phyloP scores from a whole-genome alignment of 495 filamentous ascomycete genomes.

The Amorphotheca resinae region DNA sequence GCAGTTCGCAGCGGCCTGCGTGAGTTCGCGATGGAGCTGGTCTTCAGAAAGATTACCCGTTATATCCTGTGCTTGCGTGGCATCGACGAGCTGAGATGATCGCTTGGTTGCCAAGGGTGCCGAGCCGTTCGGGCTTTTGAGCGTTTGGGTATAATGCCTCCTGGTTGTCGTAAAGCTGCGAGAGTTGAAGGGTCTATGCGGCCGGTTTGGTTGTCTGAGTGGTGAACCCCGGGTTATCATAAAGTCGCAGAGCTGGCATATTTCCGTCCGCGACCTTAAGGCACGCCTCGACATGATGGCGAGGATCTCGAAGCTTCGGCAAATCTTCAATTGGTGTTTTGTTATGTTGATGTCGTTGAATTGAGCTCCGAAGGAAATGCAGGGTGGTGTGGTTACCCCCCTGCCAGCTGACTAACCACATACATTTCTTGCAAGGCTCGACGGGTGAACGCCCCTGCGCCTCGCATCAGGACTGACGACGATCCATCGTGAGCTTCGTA shows the following conservation, averaged over 20 bases:
- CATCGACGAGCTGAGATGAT: background rate
- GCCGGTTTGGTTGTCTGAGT: slow-evolving; percentile 1
- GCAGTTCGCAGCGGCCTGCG: slow-evolving; percentile 3
- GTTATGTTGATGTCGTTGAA: background rate
- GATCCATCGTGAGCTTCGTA: too few relatives aligned
- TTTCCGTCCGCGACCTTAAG: slow-evolving; percentile 5
- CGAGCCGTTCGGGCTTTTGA: background rate
- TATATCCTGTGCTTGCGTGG: background rate
- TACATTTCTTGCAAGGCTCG: too few relatives aligned
- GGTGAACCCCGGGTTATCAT: slow-evolving; percentile 5
- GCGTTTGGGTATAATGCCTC: slow-evolving; percentile 2
- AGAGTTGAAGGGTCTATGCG: background rate
- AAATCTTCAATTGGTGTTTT: slow-evolving; percentile 1
- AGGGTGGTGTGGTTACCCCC: background rate
- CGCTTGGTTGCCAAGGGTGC: background rate
- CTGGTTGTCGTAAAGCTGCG: slow-evolving; percentile 5
- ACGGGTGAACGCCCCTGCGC: too few relatives aligned
- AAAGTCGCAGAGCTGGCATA: slow-evolving; percentile 21
- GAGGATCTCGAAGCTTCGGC: background rate
- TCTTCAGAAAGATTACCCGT: background rate
- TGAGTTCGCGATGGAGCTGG: slow-evolving; percentile 4
- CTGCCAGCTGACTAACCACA: background rate
- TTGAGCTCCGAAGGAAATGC: background rate
- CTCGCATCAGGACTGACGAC: too few relatives aligned
- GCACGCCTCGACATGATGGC: slow-evolving; percentile 13